These are phyloP conservation scores for Nakazawaea siamensis DNA, from an alignment of 805 yeast genomes.

Conservation along the genomic window DNA sequence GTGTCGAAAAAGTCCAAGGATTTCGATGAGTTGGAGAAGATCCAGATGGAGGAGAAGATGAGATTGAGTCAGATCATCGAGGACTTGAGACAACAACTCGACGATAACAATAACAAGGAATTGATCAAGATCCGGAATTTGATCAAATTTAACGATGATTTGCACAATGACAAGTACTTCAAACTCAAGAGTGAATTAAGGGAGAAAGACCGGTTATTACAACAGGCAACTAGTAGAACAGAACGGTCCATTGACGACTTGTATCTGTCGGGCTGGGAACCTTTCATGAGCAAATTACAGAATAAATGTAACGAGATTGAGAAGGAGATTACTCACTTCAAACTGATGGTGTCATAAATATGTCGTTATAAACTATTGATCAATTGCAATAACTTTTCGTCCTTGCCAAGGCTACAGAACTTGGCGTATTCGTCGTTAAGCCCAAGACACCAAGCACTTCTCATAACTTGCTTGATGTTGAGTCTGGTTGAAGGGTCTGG, in stretches of 20 bases:
- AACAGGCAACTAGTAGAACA: too few species aligned
- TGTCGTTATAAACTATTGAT: conserved; percentile 3
- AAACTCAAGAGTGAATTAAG: conserved; percentile 2
- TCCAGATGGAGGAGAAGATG: conserved; percentile 6
- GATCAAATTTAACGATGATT: conserved; percentile 13
- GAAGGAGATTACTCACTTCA: conserved; percentile 2
- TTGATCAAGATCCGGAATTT: conserved; percentile 7
- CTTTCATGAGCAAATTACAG: neutral
- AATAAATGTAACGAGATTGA: neutral
- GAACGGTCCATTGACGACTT: too few species aligned
- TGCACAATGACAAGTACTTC: conserved; percentile 14
- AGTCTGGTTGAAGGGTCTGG: conserved; percentile 19
- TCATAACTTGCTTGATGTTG: conserved; percentile 14
- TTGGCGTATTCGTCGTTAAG: conserved; percentile 14
- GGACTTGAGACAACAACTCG: conserved; percentile 5
- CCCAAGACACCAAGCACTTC: conserved; percentile 23
- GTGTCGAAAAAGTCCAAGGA: conserved; percentile 12
- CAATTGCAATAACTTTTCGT: conserved; percentile 19
- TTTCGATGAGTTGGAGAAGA: conserved; percentile 8
- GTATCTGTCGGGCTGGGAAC: conserved; percentile 5
- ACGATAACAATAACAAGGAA: conserved; percentile 5
- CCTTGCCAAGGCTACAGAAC: conserved; percentile 14
- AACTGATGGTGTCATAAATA: conserved; percentile 1
- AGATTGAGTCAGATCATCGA: conserved; percentile 7
- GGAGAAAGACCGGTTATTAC: conserved; percentile 2